phyloP scores from a whole-genome alignment of 441 rosid species.

The Pelargonium cotyledonis region DNA sequence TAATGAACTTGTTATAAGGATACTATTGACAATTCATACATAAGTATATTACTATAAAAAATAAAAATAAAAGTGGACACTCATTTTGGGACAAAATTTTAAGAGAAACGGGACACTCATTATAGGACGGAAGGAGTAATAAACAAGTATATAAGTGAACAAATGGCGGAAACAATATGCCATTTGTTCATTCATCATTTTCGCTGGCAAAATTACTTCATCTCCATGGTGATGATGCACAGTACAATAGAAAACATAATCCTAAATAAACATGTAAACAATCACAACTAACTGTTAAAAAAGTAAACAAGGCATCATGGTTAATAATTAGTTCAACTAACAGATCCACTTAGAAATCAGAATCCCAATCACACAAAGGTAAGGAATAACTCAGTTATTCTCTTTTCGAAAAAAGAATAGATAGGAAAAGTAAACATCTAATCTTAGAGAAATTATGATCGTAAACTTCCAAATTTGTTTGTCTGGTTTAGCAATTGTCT shows the following conservation, averaged over 20 bases:
- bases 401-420: neutral
- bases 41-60: too few relatives aligned
- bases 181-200: slow-evolving; percentile 1
- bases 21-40: too few relatives aligned
- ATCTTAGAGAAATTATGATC: neutral
- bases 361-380: neutral
- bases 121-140: too few relatives aligned
- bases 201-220: neutral
- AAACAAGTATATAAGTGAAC: neutral
- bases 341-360: neutral
- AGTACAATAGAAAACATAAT: neutral
- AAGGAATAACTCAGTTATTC: neutral
- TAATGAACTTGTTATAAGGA: too few relatives aligned
- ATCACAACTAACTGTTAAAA: neutral
- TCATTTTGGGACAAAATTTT: too few relatives aligned
- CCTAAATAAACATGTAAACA: neutral
- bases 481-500: neutral
- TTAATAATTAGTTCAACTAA: neutral
- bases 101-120: too few relatives aligned
- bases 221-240: neutral
- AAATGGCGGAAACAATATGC: neutral
- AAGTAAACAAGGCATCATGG: neutral
- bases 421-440: neutral
- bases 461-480: neutral
- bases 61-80: too few relatives aligned